Base-by-base conservation (phyloP, 2,329 filamentous ascomycete species). In the Chaetothyriales sp. region DNA sequence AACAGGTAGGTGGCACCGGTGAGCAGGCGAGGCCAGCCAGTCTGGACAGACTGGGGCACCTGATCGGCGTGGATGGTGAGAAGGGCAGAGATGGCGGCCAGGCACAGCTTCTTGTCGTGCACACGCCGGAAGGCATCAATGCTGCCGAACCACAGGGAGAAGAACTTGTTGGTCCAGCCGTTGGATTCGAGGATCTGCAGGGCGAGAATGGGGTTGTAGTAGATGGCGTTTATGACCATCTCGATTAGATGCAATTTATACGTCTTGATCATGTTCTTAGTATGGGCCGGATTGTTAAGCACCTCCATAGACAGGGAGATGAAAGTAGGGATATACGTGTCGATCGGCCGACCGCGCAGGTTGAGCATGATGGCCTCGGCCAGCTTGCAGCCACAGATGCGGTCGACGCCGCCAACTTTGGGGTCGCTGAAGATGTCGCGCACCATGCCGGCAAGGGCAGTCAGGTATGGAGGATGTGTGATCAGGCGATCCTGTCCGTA, bases 21-120 rank as follows among this genome's bases (percentile, higher is more conserved):
- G 44, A 98, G 77, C 59, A 98, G 73, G 61, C 92, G 79, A 7
- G 90, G 90, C 92, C 92, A 98, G 49, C 92, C 92, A 58, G 88
- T 86, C 58, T 93, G 88, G 25, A 98, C 86, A 63, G 89, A 96
- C n/a, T 78, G 73, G 0, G 92, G 92, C 6, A 98, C 84, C 62
- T 93, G 84, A 49, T 86, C 81, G 9, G 82, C 81, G 55, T 78
- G 80, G 52, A 98, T 70, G 45, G 81, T 85, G 48, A 98, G 78
- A 9, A 98, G 78, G 5, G 87, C 78, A 53, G 86, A 83, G 60
- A 98, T 96, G 46, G 89, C 90, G 18, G 89, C 86, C 61, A 98
- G 95, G 55, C 87, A 95, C 22, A 98, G 75, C 74, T 95, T 98
- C 78, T 98, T 98, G 73, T 98, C 92, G 65, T 98, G 92, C 2